Evolutionary conservation across 371 early-diverging fungal genomes (phyloP), one percentile per base, ranked within the genome.

Genomic region (Parasitella parasitica): DNA sequence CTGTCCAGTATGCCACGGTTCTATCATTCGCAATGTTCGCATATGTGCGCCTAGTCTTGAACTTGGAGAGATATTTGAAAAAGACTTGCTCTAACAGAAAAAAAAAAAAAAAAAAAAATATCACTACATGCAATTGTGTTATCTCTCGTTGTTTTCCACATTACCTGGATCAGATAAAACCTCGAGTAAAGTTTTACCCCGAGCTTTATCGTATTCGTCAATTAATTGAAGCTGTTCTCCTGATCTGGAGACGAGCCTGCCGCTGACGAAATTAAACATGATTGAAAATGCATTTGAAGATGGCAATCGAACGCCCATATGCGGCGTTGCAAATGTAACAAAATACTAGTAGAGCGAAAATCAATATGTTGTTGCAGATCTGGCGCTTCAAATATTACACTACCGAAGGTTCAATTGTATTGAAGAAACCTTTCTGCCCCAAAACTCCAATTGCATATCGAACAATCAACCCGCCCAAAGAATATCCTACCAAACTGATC

Each of bases 301-400:
- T 1, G 82, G 83, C 16, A 69, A 54, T 2, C 76, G 67, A 13
- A 83, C 85, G 0, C 94, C 93, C 35, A 92, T 70, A 70, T 94
- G 92, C 5, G 94, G 94, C 11, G 91, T 85, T 0, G 93, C 93
- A 73, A 92, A 85, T 1, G 93, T 89, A 8, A 83, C 73, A 64
- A 85, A 90, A 7, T 76, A 64, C 86, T 84, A 52, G n/a, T 37
- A 72, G 61, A 34, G 15, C n/a, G n/a, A n/a, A n/a, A n/a, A n/a
- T n/a, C n/a, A n/a, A n/a, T n/a, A n/a, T n/a, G n/a, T n/a, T n/a
- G n/a, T n/a, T n/a, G n/a, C n/a, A n/a, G n/a, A n/a, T n/a, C n/a
- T n/a, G n/a, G n/a, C n/a, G n/a, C n/a, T n/a, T n/a, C n/a, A n/a
- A n/a, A n/a, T n/a, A n/a, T n/a, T n/a, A n/a, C n/a, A n/a, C 66